Evolutionary conservation across 352 stramenopile genomes (phyloP), one percentile per base, ranked within the genome.

Genomic region (Phytophthora megakarya): DNA sequence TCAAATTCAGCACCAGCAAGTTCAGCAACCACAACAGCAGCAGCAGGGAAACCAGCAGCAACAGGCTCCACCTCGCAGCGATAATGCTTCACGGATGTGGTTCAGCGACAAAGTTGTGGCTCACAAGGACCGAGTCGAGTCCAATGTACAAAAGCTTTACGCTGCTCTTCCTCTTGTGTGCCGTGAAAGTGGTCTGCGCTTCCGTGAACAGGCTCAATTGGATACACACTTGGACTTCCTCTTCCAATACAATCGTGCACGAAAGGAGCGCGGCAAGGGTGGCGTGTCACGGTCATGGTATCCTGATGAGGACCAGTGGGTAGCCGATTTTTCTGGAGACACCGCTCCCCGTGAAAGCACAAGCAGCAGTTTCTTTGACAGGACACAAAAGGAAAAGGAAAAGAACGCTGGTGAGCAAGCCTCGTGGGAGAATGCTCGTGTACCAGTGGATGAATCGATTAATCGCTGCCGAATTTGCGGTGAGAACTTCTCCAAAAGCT

Each of bases 61-160:
- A 32, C 55, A 61, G 49, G 46, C 35, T 25, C 62, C 58, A 3
- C 35, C 63, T 23, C 23, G 25, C 13, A 81, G 11, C 39, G 76
- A 78, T 54, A 74, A 81, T 53, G 70, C 79, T 15, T 92, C 82
- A n/a, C 78, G 82, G 28, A 91, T 93, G 83, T 93, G 82, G 82
- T 92, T 93, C 59, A 93, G 84, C 38, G 83, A 93, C 64, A 91
- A 89, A 64, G 75, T 93, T 38, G 79, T 92, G 18, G 67, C 76
- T 25, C 84, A 94, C 67, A 95, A 95, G 49, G 84, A 93, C 9
- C 83, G 87, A 18, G 84, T 95, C 21, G 87, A 93, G 67, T 89
- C 81, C 3, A 93, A 95, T 42, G 78, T 95, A 16, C 84, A 94
- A 55, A 92, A 90, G 46, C 56, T 95, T n/a, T 95, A 95, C 54